Base-by-base conservation (phyloP, 2,329 filamentous ascomycete genomes). In the Chaetothyriales sp. region DNA sequence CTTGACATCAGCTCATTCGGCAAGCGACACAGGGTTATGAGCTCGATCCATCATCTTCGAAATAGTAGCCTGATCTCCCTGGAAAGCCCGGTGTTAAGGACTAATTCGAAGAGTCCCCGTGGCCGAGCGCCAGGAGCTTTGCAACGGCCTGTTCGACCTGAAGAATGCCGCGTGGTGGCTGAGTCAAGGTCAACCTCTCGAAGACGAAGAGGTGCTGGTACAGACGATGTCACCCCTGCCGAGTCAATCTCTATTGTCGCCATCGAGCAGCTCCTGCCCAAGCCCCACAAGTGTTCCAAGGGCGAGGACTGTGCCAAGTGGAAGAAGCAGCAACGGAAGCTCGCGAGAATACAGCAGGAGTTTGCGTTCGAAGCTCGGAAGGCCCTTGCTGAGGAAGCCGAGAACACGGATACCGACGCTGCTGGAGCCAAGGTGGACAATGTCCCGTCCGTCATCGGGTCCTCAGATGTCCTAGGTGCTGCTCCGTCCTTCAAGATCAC, bases 181-280 rank as follows among this genome's bases (percentile, higher is more conserved):
- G 47, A 20, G 44, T 55, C 54, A 48, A 57, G 59, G 37, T 61
- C 55, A 46, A 52, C 53, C 1, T 58, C 59, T 18, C 60, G 61
- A 10, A 60, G 62, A n/a, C 61, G 59, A 49, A 54, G 56, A n/a
- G 51, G 47, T 20, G 52, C 60, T 18, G 55, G 61, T 49, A 50
- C 60, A 22, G 78, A 81, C 56, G 84, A 89, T 60, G 83, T 92
- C 64, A 83, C 83, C 1, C 87, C 87, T 1, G 77, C 82, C 53
- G 86, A 94, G 66, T 90, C 87, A 1, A 83, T 92, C 3, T 94
- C 88, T 0, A 94, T 94, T 60, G 88, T 95, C 33, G 89, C 85
- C 25, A 94, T 94, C 57, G 89, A 95, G 69, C 87, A 94, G 67
- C 73, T 92, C 50, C 77, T 94, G 51, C 89, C 89, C 4, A 89